A percentile compares a stretch with the other conserved stretches of the same genome.
Conservation (phyloP, 2,329 filamentous ascomycete species). For the Aspergillus intermedius region DNA sequence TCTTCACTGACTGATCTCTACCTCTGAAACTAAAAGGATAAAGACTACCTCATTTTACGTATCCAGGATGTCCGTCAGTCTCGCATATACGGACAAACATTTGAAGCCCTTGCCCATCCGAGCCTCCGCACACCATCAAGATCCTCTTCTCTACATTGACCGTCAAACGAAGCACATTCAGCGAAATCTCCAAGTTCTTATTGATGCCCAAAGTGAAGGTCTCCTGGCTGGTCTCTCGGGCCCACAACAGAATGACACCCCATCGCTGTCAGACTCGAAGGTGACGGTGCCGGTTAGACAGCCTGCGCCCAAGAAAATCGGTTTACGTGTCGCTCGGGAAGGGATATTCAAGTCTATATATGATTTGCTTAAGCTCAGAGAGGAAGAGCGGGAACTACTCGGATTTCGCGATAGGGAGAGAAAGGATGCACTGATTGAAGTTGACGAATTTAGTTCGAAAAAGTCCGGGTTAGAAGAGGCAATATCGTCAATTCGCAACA, state of each 20-base stretch:
- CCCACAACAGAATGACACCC: constrained; percentile 34
- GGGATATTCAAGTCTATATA: constrained; percentile 53
- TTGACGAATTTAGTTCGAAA: constrained; percentile 48
- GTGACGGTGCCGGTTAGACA: constrained; percentile 35
- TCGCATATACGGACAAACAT: constrained; percentile 19
- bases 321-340: constrained; percentile 47
- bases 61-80: constrained; percentile 24
- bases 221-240: constrained; percentile 44
- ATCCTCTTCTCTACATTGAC: constrained; percentile 46
- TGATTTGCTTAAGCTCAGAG: constrained; percentile 50
- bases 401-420: constrained; percentile 41
- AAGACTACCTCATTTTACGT: neutral
- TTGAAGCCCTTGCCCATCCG: constrained; percentile 24
- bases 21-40: neutral
- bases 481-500: constrained; percentile 44
- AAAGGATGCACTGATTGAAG: constrained; percentile 43
- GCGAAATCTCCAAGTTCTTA: constrained; percentile 51
- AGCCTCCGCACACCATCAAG: constrained; percentile 25
- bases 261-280: constrained; percentile 32
- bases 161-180: constrained; percentile 50
- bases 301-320: constrained; percentile 40
- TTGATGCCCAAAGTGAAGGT: constrained; percentile 57
- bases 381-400: constrained; percentile 49
- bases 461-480: constrained; percentile 44
- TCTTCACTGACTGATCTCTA: neutral